Base-by-base conservation (phyloP, 441 rosid genomes). In the Sinapis alba region DNA sequence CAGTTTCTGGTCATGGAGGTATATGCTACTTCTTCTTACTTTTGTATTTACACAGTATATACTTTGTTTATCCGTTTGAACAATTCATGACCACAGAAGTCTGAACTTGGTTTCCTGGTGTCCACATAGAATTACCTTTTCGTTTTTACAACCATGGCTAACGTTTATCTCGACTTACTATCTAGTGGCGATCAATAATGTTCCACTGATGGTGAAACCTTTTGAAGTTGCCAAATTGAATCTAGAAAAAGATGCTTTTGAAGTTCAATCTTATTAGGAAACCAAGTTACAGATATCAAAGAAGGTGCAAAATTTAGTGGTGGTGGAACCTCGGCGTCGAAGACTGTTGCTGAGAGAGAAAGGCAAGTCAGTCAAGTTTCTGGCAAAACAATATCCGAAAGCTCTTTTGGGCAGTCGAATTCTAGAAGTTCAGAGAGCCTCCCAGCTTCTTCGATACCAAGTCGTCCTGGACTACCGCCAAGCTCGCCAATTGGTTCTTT, bases 401-500 rank as follows among this genome's bases (percentile, higher is more conserved):
- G 76, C 68, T 75, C 87, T 67, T 69, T 73, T 74, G 89, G 82
- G 65, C 87, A 76, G 71, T 93, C 90, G 45, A 66, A 89, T 69
- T 84, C 90, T 6, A 84, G 90, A 59, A 82, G 73, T 83, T 91
- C 90, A 66, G 97, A 93, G 21, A 59, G 34, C 27, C 60, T 67
- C 62, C 75, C 84, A 68, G 70, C 81, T 27, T 82, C 87, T 78
- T 65, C 89, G 69, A 34, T 71, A 64, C 34, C 79, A 43, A 82
- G 76, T 71, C 83, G 79, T 76, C 80, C 89, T 80, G 87, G 83
- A 77, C 62, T 93, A 81, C 87, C 97, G 19, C 97, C 98, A 73
- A 91, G 93, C 85, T 93, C 97, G 24, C 90, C 98, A 70, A 47
- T 90, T 70, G 94, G 97, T 47, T 93, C 97, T 59, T 73, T 87